phyloP scores from a whole-genome alignment of 192 early-diverging fungal genomes.

The Podila horticola region DNA sequence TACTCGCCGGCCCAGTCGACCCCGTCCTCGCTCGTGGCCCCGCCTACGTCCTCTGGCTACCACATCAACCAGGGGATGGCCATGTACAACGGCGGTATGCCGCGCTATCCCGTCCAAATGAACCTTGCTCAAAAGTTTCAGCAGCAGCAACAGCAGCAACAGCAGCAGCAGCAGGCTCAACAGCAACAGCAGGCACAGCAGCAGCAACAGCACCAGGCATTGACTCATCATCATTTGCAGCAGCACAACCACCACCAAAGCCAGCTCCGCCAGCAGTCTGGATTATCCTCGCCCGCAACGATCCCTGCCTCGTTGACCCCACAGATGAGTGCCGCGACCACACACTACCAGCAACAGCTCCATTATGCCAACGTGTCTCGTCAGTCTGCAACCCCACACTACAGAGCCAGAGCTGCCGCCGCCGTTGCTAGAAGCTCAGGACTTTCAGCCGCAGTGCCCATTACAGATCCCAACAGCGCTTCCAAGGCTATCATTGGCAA shows the following conservation, averaged over 20 bases:
- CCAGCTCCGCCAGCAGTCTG: constrained; percentile 39
- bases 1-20: constrained; percentile 48
- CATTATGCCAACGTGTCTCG: constrained; percentile 78
- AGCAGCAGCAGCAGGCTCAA: constrained; percentile 39
- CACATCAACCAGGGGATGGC: constrained; percentile 44
- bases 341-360: constrained; percentile 81
- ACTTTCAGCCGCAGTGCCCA: constrained; percentile 59
- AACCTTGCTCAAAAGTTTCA: constrained; percentile 61
- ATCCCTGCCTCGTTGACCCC: constrained; percentile 39
- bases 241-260: constrained; percentile 46
- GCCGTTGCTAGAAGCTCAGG: constrained; percentile 72
- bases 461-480: constrained; percentile 67
- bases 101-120: constrained; percentile 60
- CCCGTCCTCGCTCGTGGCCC: constrained; percentile 30
- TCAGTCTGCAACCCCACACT: constrained; percentile 82
- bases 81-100: constrained; percentile 52
- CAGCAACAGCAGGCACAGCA: constrained; percentile 17
- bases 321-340: constrained; percentile 53
- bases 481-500: constrained; percentile 53
- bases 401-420: constrained; percentile 90
- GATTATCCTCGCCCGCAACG: constrained; percentile 46
- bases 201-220: constrained; percentile 35
- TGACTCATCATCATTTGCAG: constrained; percentile 48
- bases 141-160: constrained; percentile 57
- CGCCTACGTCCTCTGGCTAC: constrained; percentile 27